These are phyloP conservation scores for Panus rudis DNA, from an alignment of 768 basidiomycete genomes.

Conservation along the genomic window DNA sequence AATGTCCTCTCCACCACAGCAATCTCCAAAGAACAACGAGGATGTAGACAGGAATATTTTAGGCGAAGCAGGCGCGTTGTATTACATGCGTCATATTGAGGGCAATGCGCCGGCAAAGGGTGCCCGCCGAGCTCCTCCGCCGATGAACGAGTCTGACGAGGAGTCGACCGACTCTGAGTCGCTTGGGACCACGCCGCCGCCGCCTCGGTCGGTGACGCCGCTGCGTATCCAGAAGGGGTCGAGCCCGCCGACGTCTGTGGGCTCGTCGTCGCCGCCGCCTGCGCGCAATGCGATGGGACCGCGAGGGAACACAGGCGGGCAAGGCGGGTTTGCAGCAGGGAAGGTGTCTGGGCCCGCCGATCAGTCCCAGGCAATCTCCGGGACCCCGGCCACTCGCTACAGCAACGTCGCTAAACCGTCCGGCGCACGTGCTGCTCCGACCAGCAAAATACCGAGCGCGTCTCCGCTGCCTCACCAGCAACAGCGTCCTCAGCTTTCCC, in stretches of 20 bases:
- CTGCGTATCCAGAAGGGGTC: background rate
- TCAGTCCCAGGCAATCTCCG: conserved; percentile 2
- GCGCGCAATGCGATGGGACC: too few species aligned
- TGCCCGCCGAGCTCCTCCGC: conserved; percentile 13
- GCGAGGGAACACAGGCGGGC: too few species aligned
- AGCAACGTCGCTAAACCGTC: conserved; percentile 47
- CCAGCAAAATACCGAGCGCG: conserved; percentile 22
- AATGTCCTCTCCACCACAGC: conserved; percentile 20
- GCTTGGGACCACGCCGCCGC: conserved; percentile 2
- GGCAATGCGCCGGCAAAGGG: conserved; percentile 15
- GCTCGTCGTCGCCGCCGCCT: too few species aligned
- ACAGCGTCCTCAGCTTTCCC: background rate
- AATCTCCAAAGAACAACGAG: conserved; percentile 12
- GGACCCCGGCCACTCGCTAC: conserved; percentile 29
- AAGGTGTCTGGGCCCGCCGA: background rate
- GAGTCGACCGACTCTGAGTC: background rate
- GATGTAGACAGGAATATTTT: conserved; percentile 25
- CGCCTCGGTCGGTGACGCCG: conserved; percentile 12
- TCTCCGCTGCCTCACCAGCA: too few species aligned
- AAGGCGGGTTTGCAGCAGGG: too few species aligned
- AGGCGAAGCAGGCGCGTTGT: conserved; percentile 57
- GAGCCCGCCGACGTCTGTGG: background rate
- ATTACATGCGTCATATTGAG: conserved; percentile 59
- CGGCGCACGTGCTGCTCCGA: conserved; percentile 72
- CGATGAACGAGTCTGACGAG: conserved; percentile 20